phyloP scores from a whole-genome alignment of 129 eudicot genomes.

The Tanacetum coccineum region DNA sequence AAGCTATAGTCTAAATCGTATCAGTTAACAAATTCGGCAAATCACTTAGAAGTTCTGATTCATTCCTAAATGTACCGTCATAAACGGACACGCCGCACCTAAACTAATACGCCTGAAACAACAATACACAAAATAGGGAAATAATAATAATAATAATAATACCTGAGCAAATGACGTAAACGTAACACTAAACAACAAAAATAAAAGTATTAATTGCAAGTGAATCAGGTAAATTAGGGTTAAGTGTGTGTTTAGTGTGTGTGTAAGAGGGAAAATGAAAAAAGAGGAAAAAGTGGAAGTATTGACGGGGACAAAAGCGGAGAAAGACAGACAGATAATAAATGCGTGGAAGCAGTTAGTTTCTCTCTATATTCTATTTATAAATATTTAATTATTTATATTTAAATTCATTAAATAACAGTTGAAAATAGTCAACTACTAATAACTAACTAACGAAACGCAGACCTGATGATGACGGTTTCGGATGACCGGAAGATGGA shows the following conservation, averaged over 20 bases:
- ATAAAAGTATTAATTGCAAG: no score
- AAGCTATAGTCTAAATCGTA: no score
- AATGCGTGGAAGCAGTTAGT: constrained; percentile 26
- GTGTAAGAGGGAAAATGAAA: background rate
- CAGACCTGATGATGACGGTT: constrained; percentile 18
- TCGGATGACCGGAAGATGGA: constrained; percentile 13
- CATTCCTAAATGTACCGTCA: no score
- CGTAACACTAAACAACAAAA: no score
- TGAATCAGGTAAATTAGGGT: constrained; percentile 27
- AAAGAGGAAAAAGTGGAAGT: constrained; percentile 33
- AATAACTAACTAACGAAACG: constrained; percentile 7
- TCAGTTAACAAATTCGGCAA: no score
- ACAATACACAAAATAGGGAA: no score
- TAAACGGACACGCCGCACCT: no score
- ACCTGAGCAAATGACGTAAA: no score
- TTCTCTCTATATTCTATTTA: background rate
- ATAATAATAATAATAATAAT: no score
- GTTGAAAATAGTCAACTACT: constrained; percentile 5
- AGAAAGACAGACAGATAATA: constrained; percentile 37
- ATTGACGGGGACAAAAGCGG: constrained; percentile 34
- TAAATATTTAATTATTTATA: background rate
- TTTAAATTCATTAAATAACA: background rate
- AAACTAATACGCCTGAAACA: no score
- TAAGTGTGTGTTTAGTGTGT: background rate
- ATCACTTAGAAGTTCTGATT: no score